Base-by-base conservation (phyloP, 352 stramenopile species). In the Phytophthora europaea region DNA sequence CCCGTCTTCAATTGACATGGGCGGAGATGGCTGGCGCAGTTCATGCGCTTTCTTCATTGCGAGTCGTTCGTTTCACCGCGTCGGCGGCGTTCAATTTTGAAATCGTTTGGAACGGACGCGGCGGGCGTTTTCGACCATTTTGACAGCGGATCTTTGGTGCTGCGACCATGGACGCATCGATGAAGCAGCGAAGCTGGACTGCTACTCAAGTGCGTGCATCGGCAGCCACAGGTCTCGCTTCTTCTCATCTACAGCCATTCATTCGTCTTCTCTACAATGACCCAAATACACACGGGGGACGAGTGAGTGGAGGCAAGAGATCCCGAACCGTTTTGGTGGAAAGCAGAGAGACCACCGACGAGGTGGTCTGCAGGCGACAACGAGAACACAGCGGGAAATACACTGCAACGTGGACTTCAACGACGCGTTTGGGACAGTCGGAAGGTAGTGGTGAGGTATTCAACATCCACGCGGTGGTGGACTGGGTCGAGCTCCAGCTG, bases 401-500 rank as follows among this genome's bases (percentile, higher is more conserved):
- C 64, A 91, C 80, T 50, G 82, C 70, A 5, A 18, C n/a, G 0
- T 93, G 82, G 82, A 31, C n/a, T 0, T 36, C 57, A 15, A 12
- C 23, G 10, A 53, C 31, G 12, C 22, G 61, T 33, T 48, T n/a
- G 6, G n/a, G 36, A 15, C 36, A 16, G n/a, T 47, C 36, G 16
- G 26, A 34, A 23, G 15, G 31, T 4, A 43, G 48, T 59, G 65
- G 65, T 50, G 23, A 74, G 43, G 28, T 71, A 5, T 78, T 78
- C 40, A 63, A 78, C 47, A 53, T 88, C 18, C 81, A 82, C 10
- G n/a, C 72, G 0, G 68, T 50, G 7, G 68, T 84, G 8, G 60
- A 88, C 13, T 85, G 60, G 63, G 60, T 92, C 57, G 80, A 92
- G 45, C 48, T 92, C 3, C 82, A 94, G 62, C 55, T 91, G 16